Evolutionary conservation across 139 green algal genomes (phyloP).

Genomic region (Tetradesmus lagerheimii): DNA sequence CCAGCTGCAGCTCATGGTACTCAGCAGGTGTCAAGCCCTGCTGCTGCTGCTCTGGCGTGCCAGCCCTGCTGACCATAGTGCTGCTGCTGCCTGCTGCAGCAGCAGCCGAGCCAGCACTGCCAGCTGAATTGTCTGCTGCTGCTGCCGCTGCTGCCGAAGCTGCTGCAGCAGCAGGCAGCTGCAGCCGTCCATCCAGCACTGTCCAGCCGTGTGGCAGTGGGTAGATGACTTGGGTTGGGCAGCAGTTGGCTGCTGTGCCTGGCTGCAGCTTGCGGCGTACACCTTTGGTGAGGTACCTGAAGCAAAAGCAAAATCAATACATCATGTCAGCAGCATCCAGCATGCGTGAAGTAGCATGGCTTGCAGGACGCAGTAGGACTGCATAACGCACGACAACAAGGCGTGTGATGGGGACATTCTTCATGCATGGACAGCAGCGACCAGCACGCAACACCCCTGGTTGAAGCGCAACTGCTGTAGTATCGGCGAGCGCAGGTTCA

Average conservation of each 20-base stretch:
- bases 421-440: not conserved
- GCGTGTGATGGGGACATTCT: no score
- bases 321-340: not conserved
- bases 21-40: not conserved
- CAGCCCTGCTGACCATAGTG: not conserved
- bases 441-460: no score
- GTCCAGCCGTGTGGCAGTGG: not conserved
- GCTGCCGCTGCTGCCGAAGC: not conserved
- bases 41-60: not conserved
- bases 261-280: not conserved
- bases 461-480: no score
- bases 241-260: constrained; percentile 22
- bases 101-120: not conserved
- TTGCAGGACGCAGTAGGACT: not conserved
- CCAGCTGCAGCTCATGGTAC: not conserved
- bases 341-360: not conserved
- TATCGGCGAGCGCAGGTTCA: no score
- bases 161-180: constrained; percentile 16
- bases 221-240: constrained; percentile 35
- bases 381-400: no score
- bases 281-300: not conserved
- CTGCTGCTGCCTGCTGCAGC: not conserved
- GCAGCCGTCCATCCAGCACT: not conserved
- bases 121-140: no score
- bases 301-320: not conserved